Conservation (phyloP, 495 filamentous ascomycete genomes). For the Aspergillus kassunensis region DNA sequence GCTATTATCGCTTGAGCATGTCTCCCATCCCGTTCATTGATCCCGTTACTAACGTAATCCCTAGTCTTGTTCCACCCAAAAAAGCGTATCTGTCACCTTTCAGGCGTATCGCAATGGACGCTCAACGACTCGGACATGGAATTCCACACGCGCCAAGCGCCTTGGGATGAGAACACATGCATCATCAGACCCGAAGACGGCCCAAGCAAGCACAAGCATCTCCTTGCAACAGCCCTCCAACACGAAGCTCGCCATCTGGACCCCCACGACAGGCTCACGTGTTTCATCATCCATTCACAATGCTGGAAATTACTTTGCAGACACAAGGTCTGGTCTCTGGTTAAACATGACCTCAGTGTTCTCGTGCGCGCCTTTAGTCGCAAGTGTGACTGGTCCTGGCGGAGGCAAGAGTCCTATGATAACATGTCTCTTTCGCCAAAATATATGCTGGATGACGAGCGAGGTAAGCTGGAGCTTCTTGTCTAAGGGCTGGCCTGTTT, state of each 20-base stretch:
- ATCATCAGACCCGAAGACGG: neutral
- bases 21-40: too few species aligned
- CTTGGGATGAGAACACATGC: neutral
- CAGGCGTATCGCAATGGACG: neutral
- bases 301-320: constrained; percentile 6
- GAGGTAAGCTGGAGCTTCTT: too few species aligned
- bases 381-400: constrained; percentile 6
- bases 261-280: neutral
- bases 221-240: constrained; percentile 1
- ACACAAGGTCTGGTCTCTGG: constrained; percentile 1
- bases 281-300: neutral
- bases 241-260: neutral
- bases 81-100: constrained; percentile 1
- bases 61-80: constrained; percentile 1
- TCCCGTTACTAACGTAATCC: too few species aligned
- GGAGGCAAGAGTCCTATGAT: too few species aligned
- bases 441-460: too few species aligned
- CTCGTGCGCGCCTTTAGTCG: neutral
- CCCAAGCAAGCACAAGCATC: neutral
- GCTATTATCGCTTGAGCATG: constrained; percentile 1
- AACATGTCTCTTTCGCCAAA: too few species aligned
- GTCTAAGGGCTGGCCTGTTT: too few species aligned
- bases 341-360: neutral
- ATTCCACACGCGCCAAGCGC: neutral
- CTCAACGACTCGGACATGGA: neutral